These are phyloP conservation scores for Kingdonia uniflora DNA, from an alignment of 164 flowering plant genomes.

Conservation along the genomic window DNA sequence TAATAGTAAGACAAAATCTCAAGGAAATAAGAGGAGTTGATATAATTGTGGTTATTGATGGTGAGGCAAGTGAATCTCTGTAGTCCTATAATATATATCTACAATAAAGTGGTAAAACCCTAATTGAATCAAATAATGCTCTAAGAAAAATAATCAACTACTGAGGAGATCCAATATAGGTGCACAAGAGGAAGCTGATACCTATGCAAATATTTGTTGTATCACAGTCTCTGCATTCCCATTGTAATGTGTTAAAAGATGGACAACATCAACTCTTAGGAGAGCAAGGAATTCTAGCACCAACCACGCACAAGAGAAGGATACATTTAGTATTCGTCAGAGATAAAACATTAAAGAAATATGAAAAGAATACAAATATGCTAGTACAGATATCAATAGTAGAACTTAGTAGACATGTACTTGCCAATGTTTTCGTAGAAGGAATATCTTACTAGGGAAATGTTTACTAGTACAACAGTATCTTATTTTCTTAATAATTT, in stretches of 20 bases:
- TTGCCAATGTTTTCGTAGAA: not conserved
- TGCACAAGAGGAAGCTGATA: not conserved
- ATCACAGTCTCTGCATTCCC: slow-evolving; percentile 95
- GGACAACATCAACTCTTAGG: slow-evolving; percentile 96
- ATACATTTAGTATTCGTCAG: not conserved
- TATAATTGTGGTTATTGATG: no score
- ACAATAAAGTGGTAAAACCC: slow-evolving; percentile 10
- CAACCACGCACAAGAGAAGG: not conserved
- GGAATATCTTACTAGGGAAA: not conserved
- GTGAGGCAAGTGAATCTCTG: no score
- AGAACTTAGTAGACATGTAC: not conserved
- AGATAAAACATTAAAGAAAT: not conserved
- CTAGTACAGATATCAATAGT: not conserved
- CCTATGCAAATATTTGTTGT: slow-evolving; percentile 80
- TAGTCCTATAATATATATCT: not conserved
- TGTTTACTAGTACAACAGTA: no score
- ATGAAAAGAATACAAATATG: not conserved
- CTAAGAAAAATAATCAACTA: not conserved
- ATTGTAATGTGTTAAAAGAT: slow-evolving; percentile 80
- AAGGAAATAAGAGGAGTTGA: no score
- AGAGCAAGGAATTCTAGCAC: slow-evolving; percentile 95
- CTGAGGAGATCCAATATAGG: no score
- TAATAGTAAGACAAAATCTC: no score
- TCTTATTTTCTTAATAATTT: no score
- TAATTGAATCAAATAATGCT: slow-evolving; percentile 17